Conservation (phyloP, 2,329 filamentous ascomycete species). For the Truncatella angustata region DNA sequence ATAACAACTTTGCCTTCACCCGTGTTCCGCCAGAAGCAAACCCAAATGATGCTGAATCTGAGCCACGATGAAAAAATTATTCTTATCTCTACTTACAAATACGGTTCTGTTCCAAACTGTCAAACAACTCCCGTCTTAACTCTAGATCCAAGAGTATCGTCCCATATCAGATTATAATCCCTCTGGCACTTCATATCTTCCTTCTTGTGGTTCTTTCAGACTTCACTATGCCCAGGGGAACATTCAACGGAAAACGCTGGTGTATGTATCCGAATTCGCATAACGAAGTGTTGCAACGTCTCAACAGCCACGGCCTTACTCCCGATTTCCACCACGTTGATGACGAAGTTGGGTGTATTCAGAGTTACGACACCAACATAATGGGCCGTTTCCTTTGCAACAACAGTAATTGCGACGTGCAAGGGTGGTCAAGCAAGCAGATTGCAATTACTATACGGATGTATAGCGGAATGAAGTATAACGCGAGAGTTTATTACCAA, state of each 20-base stretch:
- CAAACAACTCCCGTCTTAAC: too few relatives aligned
- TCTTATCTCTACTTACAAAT: too few relatives aligned
- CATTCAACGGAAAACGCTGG: background rate
- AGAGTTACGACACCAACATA: constrained; percentile 26
- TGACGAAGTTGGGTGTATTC: constrained; percentile 10
- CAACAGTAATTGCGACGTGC: constrained; percentile 20
- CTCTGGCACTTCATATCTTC: too few relatives aligned
- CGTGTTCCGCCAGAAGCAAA: too few relatives aligned
- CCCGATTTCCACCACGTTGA: constrained; percentile 22
- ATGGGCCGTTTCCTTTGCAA: constrained; percentile 33
- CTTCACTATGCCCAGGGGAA: too few relatives aligned
- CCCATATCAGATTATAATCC: too few relatives aligned
- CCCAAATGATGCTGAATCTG: too few relatives aligned
- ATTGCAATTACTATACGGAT: constrained; percentile 33
- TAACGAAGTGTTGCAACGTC: constrained; percentile 1
- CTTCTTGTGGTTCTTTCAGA: too few relatives aligned
- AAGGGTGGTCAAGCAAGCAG: constrained; percentile 30
- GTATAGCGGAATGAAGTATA: constrained; percentile 29
- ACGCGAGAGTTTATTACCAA: constrained; percentile 36
- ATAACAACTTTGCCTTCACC: too few relatives aligned
- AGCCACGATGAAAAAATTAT: too few relatives aligned
- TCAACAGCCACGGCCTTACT: background rate
- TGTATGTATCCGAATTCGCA: constrained; percentile 10
- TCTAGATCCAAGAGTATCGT: too few relatives aligned
- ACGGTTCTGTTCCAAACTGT: too few relatives aligned